Evolutionary conservation across 495 filamentous ascomycete genomes (phyloP).

Genomic region (Hypoxylon cercidicola): DNA sequence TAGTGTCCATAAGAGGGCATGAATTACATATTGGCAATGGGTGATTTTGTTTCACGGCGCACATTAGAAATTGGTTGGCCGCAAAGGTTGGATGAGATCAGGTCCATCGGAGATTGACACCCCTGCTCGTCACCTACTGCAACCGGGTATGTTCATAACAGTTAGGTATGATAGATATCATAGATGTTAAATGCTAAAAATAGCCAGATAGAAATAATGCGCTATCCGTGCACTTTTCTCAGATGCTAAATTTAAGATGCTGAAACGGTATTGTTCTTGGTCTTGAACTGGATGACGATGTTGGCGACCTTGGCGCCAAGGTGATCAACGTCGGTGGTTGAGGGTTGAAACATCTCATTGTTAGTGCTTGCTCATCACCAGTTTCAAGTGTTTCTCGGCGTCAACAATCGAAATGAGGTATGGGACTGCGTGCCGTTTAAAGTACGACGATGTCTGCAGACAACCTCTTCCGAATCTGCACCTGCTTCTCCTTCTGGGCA

Average conservation of each 20-base stretch:
- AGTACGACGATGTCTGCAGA: conserved; percentile 6
- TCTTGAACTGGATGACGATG: conserved; percentile 12
- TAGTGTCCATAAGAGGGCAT: not conserved
- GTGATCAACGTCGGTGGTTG: conserved; percentile 20
- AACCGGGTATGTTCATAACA: not conserved
- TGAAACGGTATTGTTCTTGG: conserved; percentile 22
- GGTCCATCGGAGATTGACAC: not conserved
- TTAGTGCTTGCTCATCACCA: conserved; percentile 20
- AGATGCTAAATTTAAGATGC: conserved; percentile 14
- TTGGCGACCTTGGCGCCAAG: conserved; percentile 37
- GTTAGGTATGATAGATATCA: conserved; percentile 8
- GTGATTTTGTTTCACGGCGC: conserved; percentile 6
- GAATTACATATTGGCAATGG: not conserved
- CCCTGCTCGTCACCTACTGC: not conserved
- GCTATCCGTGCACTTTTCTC: conserved; percentile 1
- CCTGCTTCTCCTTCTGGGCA: conserved; percentile 19
- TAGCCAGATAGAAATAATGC: conserved; percentile 16
- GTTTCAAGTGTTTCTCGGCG: conserved; percentile 32
- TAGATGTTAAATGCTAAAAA: conserved; percentile 33
- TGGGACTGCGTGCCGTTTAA: conserved; percentile 2
- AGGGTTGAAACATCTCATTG: conserved; percentile 31
- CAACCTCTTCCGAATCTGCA: conserved; percentile 12
- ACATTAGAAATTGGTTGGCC: conserved; percentile 4
- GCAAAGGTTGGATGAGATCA: conserved; percentile 7
- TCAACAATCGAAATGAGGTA: not conserved